Evolutionary conservation across 768 basidiomycete genomes (phyloP), one percentile per base, ranked within the genome.

Genomic region (Termitomyces sp.): DNA sequence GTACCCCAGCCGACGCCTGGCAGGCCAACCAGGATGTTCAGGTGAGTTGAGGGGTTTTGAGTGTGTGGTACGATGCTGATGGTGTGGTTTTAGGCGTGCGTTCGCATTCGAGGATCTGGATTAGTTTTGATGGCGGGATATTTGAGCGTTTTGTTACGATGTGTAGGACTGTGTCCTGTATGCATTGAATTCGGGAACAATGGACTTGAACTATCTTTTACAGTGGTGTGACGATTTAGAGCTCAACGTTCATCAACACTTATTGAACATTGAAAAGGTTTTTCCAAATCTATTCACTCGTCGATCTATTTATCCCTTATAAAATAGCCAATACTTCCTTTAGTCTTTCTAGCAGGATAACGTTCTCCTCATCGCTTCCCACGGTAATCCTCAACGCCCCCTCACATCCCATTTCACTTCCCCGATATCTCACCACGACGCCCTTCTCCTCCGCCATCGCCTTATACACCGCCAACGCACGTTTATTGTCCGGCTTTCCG

Each of bases 361-460:
- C 72, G 63, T 91, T 96, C 75, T 99, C 97, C 58, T 82, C 84
- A 57, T 82, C 82, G 7, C 85, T 91, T 0, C 97, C 97, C 13
- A 98, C 79, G 3, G 96, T 98, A 8, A 98, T 88, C 56, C 97
- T 76, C 72, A 98, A 66, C 68, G 93, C 96, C 0, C 87, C 97
- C 33, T 77, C 76, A 63, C 97, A 99, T 0, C 97, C 96, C 10
- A 79, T 68, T 72, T 98, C 96, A 16, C 79, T 74, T 0, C 97
- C 97, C 53, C 97, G 79, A 74, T 85, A 98, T 53, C 96, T 78
- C 10, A 99, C 93, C 14, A 99, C 97, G 0, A 99, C 87, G 0
- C 88, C 91, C 60, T 84, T 80, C 54, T 85, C 79, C 70, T 95
- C 94, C 4, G 97, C 97, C 57, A 98, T 78, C 10, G 81, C 74